These are phyloP conservation scores for Thyridium curvatum DNA, from an alignment of 2,329 filamentous ascomycete genomes.

Conservation along the genomic window DNA sequence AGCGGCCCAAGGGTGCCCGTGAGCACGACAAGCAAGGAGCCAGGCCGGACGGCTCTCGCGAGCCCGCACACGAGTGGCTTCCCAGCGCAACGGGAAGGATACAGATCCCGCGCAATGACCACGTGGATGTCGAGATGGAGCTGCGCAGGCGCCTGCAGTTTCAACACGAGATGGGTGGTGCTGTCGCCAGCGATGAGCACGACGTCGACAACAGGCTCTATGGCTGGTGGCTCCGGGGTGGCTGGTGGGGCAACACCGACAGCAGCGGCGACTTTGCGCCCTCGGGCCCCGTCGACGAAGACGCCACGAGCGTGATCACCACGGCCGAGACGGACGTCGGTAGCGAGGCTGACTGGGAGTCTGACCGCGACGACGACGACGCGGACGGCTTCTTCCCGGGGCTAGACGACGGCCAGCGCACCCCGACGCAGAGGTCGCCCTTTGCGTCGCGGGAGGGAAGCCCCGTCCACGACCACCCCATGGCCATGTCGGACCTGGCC, in stretches of 20 bases:
- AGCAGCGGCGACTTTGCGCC: conserved; percentile 72
- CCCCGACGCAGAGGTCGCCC: conserved; percentile 40
- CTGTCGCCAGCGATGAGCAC: conserved; percentile 47
- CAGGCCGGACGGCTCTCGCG: conserved; percentile 18
- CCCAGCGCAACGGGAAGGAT: conserved; percentile 43
- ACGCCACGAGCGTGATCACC: conserved; percentile 70
- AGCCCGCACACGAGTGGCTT: conserved; percentile 44
- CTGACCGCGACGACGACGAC: conserved; percentile 35
- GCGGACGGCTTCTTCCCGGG: conserved; percentile 34
- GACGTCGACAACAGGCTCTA: conserved; percentile 72
- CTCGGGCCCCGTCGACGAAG: conserved; percentile 50
- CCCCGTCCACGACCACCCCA: conserved; percentile 52
- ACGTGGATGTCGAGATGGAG: conserved; percentile 65
- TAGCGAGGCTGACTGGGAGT: conserved; percentile 20
- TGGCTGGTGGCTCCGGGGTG: conserved; percentile 75
- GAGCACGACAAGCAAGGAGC: conserved; percentile 7
- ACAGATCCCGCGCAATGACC: conserved; percentile 50
- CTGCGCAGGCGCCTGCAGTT: conserved; percentile 56
- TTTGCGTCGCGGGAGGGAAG: conserved; percentile 42
- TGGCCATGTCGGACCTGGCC: conserved; percentile 66
- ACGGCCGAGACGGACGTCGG: conserved; percentile 9
- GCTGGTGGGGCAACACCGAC: conserved; percentile 80
- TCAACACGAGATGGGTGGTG: conserved; percentile 21
- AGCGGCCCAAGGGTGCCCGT: conserved; percentile 22
- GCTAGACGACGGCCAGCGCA: conserved; percentile 51